Evolutionary conservation across 2,329 filamentous ascomycete species (phyloP).

Genomic region (Xylariaceae sp.): DNA sequence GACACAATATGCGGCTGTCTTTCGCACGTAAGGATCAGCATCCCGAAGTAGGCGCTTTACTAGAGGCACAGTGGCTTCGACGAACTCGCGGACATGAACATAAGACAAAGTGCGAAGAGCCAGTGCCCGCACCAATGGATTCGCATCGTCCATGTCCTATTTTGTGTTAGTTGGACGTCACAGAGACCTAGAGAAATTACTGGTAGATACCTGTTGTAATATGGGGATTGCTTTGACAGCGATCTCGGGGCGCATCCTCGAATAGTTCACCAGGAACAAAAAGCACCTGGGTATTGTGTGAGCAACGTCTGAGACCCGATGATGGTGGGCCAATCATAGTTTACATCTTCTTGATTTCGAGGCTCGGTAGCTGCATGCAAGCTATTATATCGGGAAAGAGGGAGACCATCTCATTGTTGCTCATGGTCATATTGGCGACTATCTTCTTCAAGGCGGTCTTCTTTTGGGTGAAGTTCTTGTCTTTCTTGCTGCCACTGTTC

Average conservation of each 20-base stretch:
- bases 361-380: constrained; percentile 89
- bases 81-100: constrained; percentile 92
- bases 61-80: constrained; percentile 81
- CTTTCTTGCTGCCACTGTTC: constrained; percentile 91
- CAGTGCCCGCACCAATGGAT: constrained; percentile 86
- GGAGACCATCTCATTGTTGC: constrained; percentile 99
- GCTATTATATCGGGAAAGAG: constrained; percentile 91
- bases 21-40: constrained; percentile 90
- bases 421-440: constrained; percentile 99
- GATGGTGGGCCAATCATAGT: constrained; percentile 30
- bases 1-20: constrained; percentile 93
- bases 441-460: constrained; percentile 99
- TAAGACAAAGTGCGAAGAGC: constrained; percentile 95
- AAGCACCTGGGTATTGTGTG: constrained; percentile 69
- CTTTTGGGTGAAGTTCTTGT: constrained; percentile 92
- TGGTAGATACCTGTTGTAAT: constrained; percentile 74
- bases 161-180: constrained; percentile 21
- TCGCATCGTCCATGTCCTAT: constrained; percentile 89
- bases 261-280: constrained; percentile 94
- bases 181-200: no score
- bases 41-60: constrained; percentile 82
- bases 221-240: constrained; percentile 90
- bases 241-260: constrained; percentile 88
- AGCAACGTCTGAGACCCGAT: constrained; percentile 4
- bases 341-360: constrained; percentile 99